Evolutionary conservation across 495 filamentous ascomycete genomes (phyloP).

Genomic region (Amphirosellinia nigrospora): DNA sequence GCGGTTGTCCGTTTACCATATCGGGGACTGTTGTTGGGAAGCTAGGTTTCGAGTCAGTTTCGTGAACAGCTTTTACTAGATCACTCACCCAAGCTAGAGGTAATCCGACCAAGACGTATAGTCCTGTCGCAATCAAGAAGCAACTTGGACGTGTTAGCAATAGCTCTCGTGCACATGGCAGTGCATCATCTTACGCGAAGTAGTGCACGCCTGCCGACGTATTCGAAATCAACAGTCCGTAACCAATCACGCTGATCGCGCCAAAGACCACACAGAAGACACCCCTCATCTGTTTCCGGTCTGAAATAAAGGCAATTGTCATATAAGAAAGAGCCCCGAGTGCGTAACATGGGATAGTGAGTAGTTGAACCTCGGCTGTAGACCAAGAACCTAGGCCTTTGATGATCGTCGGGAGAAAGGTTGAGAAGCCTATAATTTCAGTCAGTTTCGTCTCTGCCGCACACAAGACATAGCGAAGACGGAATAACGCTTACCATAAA

Average conservation of each 20-base stretch:
- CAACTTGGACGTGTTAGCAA: constrained; percentile 54
- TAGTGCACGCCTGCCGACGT: constrained; percentile 69
- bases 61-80: neutral
- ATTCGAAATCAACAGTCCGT: constrained; percentile 67
- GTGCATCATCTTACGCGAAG: constrained; percentile 46
- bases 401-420: constrained; percentile 82
- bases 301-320: constrained; percentile 64
- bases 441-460: constrained; percentile 1
- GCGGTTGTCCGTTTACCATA: constrained; percentile 77
- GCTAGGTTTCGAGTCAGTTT: constrained; percentile 29
- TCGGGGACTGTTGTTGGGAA: constrained; percentile 61
- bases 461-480: neutral
- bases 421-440: constrained; percentile 61
- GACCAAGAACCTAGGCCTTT: constrained; percentile 67
- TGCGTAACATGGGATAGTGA: constrained; percentile 80
- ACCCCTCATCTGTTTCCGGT: constrained; percentile 65
- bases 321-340: constrained; percentile 72
- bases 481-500: constrained; percentile 59
- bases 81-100: constrained; percentile 68
- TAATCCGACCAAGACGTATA: constrained; percentile 73
- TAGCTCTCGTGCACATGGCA: neutral
- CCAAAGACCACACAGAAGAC: constrained; percentile 65
- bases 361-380: constrained; percentile 67
- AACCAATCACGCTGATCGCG: constrained; percentile 67
- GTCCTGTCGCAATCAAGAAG: constrained; percentile 70